These are phyloP conservation scores for Setaria italica DNA, from an alignment of 202 grass and related monocot species.

Conservation along the genomic window DNA sequence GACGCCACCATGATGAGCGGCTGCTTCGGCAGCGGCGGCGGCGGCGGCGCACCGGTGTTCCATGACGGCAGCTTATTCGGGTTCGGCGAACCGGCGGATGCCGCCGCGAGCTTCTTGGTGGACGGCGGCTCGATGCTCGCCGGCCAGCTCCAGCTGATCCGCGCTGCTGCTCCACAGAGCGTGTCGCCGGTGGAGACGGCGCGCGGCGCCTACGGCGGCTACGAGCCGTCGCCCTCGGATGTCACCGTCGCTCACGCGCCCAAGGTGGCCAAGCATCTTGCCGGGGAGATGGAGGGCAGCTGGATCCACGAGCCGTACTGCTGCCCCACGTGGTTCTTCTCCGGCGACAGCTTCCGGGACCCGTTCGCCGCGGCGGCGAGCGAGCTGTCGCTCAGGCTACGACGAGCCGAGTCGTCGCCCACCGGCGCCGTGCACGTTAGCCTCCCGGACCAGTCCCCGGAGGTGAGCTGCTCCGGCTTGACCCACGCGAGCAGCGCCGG, in stretches of 20 bases:
- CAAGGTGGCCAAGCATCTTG: conserved; percentile 15
- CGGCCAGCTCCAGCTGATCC: conserved; percentile 44
- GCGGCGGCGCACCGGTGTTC: conserved; percentile 16
- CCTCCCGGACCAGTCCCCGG: conserved; percentile 51
- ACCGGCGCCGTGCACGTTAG: conserved; percentile 38
- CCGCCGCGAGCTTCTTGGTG: conserved; percentile 19
- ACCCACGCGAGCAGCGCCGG: conserved; percentile 44
- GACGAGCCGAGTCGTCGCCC: conserved; percentile 33
- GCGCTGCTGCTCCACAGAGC: conserved; percentile 27
- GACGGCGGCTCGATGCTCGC: conserved; percentile 29
- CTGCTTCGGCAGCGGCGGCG: conserved; percentile 25
- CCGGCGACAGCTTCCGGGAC: conserved; percentile 28
- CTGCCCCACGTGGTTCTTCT: conserved; percentile 30
- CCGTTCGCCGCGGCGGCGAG: conserved; percentile 44
- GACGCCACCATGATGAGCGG: conserved; percentile 49
- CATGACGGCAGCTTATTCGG: conserved; percentile 17
- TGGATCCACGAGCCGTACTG: conserved; percentile 42
- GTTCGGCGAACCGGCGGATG: background rate
- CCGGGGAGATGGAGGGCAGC: conserved; percentile 4
- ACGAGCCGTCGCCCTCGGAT: conserved; percentile 21
- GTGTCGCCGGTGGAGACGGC: conserved; percentile 38
- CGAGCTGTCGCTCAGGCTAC: conserved; percentile 60
- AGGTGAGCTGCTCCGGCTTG: conserved; percentile 64
- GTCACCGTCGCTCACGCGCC: conserved; percentile 52
- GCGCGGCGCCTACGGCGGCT: conserved; percentile 11